Base-by-base conservation (phyloP, 225 moss, liverwort and hornwort species). In the Physcomitrium patens region DNA sequence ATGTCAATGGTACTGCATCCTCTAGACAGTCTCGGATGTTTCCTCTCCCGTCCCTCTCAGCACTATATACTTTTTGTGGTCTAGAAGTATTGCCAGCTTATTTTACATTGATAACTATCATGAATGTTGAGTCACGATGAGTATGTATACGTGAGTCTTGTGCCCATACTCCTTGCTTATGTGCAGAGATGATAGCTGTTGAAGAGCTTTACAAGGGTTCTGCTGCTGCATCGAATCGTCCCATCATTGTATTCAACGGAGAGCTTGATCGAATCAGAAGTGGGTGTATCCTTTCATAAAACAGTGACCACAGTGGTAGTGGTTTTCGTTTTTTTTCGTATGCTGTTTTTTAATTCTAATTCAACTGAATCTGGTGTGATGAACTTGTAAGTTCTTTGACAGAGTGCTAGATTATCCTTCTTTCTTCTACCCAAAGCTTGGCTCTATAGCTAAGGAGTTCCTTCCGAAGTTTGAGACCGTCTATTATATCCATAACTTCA, bases 401-500 rank as follows among this genome's bases (percentile, higher is more conserved):
- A 41, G 27, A 14, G 49, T 18, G 9, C 18, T 3, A 67, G 88
- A 91, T 55, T 91, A 91, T 76, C 91, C 91, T 63, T 81, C 91
- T 16, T 91, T 91, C 77, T 91, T 89, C 43, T 91, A 91, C 58
- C 89, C 91, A 20, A 89, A 89, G 78, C 70, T 91, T 48, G 91
- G 88, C 2, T 83, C 85, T 3, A 85, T 99, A 57, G 95, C 95
- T 0, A 93, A 91, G 82, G 87, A 81, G 56, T 99, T 99, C 70
- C 93, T 99, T 76, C 99, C 99, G 60, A 95, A 91, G 63, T 99
- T 99, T 59, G 99, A 99, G 74, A 93, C 95, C 12, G 84, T 92
- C 6, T 95, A 95, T 61, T 99, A 99, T 81, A 93, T 99, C 48
- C 99, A 99, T 66, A 99, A 99, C 67, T 99, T 99, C 82, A 99